phyloP scores from a whole-genome alignment of 306 rosid genomes.

The Cucurbita argyrosperma region DNA sequence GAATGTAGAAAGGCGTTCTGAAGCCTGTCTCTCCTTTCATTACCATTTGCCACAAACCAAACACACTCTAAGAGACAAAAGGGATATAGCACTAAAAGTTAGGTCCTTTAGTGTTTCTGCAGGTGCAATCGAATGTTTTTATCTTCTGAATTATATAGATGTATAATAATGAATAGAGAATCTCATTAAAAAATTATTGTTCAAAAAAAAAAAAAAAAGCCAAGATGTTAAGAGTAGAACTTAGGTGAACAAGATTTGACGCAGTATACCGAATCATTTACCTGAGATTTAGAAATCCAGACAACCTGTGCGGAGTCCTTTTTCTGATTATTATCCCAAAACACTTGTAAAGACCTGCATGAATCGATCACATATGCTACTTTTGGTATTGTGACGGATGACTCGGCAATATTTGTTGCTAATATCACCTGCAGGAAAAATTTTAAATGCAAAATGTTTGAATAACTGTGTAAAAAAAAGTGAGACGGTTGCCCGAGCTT shows the following conservation, averaged over 20 bases:
- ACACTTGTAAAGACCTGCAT: constrained; percentile 76
- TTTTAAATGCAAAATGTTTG: neutral
- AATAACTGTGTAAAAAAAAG: neutral
- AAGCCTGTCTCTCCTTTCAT: neutral
- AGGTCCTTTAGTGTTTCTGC: neutral
- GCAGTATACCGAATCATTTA: constrained; percentile 2
- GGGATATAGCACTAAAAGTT: neutral
- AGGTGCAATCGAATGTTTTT: neutral
- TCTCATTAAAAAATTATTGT: neutral
- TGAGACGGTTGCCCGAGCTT: neutral
- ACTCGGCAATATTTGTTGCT: constrained; percentile 90
- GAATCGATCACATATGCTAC: constrained; percentile 86
- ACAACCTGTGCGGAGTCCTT: constrained; percentile 47
- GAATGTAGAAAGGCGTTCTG: neutral
- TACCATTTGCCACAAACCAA: neutral
- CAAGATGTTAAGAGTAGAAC: neutral
- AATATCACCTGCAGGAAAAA: constrained; percentile 50
- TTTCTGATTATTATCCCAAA: constrained; percentile 43
- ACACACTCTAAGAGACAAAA: neutral
- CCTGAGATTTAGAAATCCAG: constrained; percentile 95
- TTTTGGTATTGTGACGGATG: constrained; percentile 88
- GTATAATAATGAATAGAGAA: neutral
- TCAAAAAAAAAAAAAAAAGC: constrained; percentile 1
- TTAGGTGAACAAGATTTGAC: neutral
- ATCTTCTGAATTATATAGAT: neutral